These are phyloP conservation scores for Naumovozyma castellii DNA, from an alignment of 805 yeast genomes.

Conservation along the genomic window DNA sequence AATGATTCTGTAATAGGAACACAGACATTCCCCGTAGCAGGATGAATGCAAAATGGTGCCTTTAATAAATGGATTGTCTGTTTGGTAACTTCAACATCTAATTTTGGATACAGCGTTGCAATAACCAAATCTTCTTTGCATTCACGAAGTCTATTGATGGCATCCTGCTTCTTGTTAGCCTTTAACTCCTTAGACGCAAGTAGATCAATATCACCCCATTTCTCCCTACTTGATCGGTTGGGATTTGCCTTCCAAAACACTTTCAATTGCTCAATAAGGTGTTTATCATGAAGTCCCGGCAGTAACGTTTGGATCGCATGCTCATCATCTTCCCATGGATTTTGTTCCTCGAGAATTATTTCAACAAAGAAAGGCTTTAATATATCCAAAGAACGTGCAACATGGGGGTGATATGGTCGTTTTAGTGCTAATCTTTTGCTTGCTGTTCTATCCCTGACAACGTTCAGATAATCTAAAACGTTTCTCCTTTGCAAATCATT, in stretches of 20 bases:
- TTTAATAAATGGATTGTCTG: slow-evolving; percentile 86
- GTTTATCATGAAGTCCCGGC: slow-evolving; percentile 53
- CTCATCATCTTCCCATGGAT: slow-evolving; percentile 65
- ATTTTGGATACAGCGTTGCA: slow-evolving; percentile 76
- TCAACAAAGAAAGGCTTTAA: slow-evolving; percentile 55
- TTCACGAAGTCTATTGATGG: slow-evolving; percentile 41
- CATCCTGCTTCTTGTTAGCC: slow-evolving; percentile 26
- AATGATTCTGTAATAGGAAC: slow-evolving; percentile 59
- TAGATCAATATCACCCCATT: slow-evolving; percentile 71
- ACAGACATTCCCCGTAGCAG: slow-evolving; percentile 90
- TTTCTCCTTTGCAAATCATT: slow-evolving; percentile 69
- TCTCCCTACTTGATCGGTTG: slow-evolving; percentile 44
- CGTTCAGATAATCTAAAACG: slow-evolving; percentile 75
- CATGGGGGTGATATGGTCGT: slow-evolving; percentile 86
- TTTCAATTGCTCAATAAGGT: slow-evolving; percentile 42
- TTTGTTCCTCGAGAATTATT: slow-evolving; percentile 68
- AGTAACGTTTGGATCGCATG: slow-evolving; percentile 49
- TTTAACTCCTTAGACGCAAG: slow-evolving; percentile 34
- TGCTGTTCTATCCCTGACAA: slow-evolving; percentile 45
- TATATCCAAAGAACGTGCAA: slow-evolving; percentile 63
- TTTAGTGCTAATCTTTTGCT: slow-evolving; percentile 43
- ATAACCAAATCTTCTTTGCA: slow-evolving; percentile 77
- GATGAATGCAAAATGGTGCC: slow-evolving; percentile 95
- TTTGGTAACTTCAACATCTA: slow-evolving; percentile 87
- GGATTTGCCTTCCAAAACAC: slow-evolving; percentile 51